Evolutionary conservation across 1,139 yeast genomes (phyloP), one percentile per base, ranked within the genome.

Genomic region (Scheffersomyces cryptocercus): DNA sequence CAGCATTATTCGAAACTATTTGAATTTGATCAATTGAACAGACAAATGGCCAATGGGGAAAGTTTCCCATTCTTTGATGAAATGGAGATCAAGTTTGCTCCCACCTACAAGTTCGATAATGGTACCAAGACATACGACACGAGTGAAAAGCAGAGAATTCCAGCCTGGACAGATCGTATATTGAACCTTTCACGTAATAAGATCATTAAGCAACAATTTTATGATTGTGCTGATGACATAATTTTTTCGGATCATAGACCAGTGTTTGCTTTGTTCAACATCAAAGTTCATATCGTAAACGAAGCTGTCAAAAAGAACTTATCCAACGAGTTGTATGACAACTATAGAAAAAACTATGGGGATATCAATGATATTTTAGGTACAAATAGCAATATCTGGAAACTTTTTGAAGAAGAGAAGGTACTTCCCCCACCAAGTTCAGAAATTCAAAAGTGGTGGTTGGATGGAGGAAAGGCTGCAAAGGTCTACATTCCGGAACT

Each of bases 221-320:
- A 93, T 61, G 79, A 82, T 36, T 75, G 84, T 48, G 84, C 78
- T 3, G 81, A 77, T 11, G 74, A 75, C 30, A 67, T 91, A 35
- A 64, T 70, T 42, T 91, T 93, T 62, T 88, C 97, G 0, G 99
- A 93, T 63, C 99, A 95, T 64, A 70, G 96, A 39, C 99, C 99
- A 0, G 97, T 93, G 0, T 88, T 79, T 65, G 96, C 91, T 1
- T 68, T 82, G 1, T 93, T 88, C 61, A 73, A 70, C 31, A 85
- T 91, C 1, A 72, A 74, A 6, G 86, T 89, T 5, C 78, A 82
- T 32, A 79, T 88, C 31, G 75, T 90, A 31, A 87, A 93, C 64
- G 88, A 88, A 54, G 62, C 64, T 3, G 64, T 76, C 41, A 87
- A 82, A 61, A 78, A 79, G 40, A 64, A 70, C 35, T 67, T 93